phyloP scores from a whole-genome alignment of 2,329 filamentous ascomycete genomes.

The Thermothelomyces thermophilus region DNA sequence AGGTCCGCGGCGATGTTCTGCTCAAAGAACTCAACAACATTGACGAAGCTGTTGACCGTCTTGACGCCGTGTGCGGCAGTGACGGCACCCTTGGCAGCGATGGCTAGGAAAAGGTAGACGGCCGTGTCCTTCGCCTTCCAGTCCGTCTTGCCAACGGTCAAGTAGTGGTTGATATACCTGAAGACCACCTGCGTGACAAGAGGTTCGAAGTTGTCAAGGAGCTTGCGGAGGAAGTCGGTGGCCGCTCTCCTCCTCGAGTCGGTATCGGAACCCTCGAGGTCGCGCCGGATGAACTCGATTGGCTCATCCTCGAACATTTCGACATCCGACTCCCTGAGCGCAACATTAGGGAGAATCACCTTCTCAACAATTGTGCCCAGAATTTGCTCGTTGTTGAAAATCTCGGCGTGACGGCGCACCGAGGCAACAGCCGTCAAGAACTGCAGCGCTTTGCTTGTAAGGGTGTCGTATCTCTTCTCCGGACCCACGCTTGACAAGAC shows the following conservation, averaged over 20 bases:
- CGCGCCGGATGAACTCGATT: conserved; percentile 93
- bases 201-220: conserved; percentile 82
- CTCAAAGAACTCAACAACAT: conserved; percentile 93
- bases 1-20: conserved; percentile 87
- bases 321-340: conserved; percentile 83
- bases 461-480: conserved; percentile 86
- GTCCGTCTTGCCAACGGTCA: conserved; percentile 71
- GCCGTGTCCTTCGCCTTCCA: conserved; percentile 99
- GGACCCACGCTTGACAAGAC: conserved; percentile 79
- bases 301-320: conserved; percentile 98
- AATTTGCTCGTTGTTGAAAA: conserved; percentile 77
- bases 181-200: conserved; percentile 82
- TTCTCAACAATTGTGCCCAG: conserved; percentile 88
- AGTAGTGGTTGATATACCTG: conserved; percentile 79
- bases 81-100: conserved; percentile 83
- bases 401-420: conserved; percentile 67
- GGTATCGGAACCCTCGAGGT: conserved; percentile 92
- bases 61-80: conserved; percentile 87
- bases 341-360: conserved; percentile 89
- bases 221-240: conserved; percentile 84
- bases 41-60: conserved; percentile 77
- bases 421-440: conserved; percentile 87
- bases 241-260: conserved; percentile 88
- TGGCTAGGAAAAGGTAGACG: conserved; percentile 91
- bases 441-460: conserved; percentile 90